Base-by-base conservation (phyloP, 495 filamentous ascomycete genomes). In the Diplogelasinospora grovesii region DNA sequence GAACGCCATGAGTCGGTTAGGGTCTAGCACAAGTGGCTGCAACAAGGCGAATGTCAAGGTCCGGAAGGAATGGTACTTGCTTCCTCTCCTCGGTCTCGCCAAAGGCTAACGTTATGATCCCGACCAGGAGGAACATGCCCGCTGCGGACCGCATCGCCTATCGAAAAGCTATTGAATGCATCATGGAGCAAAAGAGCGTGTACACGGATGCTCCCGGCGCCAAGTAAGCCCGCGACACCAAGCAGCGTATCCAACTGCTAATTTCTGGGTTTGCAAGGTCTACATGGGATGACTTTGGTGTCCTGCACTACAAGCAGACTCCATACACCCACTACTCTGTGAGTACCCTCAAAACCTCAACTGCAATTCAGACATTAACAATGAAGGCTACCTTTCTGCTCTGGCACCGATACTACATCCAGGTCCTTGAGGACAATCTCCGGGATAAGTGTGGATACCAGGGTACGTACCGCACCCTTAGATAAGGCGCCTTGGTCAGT, bases 61-160 rank as follows among this genome's bases (percentile, higher is more conserved):
- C 20, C 53, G 68, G 30, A 65, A 64, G 46, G 68, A 72, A 61
- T 72, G 68, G 68, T 68, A 45, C 26, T 56, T 34, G 0, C 11
- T 19, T 14, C 23, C 14, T 11, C 3, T 4, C 22, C 2, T 14
- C 3, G 9, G 2, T n/a, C 22, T 5, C 4, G n/a, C 11, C 27
- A 10, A 9, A 24, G 18, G 6, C 34, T 43, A 14, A 39, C 16
- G 15, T 8, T 8, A n/a, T 45, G 13, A 37, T 43, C 7, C 32
- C 7, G 8, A 40, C 11, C 31, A 69, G 68, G 68, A 54, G 62
- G 40, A 60, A 56, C 28, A 61, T 71, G 41, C 54, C 65, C 7
- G 36, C 50, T 0, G 18, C 50, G 7, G 65, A 71, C 43, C 59
- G 66, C 22, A 63, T 50, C 30, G 56, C 38, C 3, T 67, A 55